A percentile compares a stretch with the other conserved stretches of the same genome.
Evolutionary conservation across 108 stramenopile genomes (phyloP).

Genomic region (Chaetoceros muelleri): DNA sequence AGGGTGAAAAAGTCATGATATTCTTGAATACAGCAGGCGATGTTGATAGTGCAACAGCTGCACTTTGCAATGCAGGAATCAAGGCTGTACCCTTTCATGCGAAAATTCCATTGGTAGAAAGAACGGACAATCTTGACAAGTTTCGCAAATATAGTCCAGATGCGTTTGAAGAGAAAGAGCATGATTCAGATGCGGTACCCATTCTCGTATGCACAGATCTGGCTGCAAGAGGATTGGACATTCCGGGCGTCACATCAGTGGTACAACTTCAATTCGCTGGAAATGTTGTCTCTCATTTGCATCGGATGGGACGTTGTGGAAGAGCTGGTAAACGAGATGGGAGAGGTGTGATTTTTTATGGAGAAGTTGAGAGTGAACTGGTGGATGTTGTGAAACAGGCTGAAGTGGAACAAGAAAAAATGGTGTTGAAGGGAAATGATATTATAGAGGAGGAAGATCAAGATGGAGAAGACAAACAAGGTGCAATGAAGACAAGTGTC

Average conservation of each 20-base stretch:
- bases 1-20: conserved; percentile 80
- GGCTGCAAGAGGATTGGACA: conserved; percentile 93
- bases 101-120: conserved; percentile 59
- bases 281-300: conserved; percentile 93
- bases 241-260: conserved; percentile 91
- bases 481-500: conserved; percentile 10
- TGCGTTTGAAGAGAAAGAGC: conserved; percentile 8
- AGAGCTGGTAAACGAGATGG: conserved; percentile 90
- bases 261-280: conserved; percentile 95
- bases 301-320: conserved; percentile 97
- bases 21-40: conserved; percentile 80
- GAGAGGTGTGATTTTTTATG: conserved; percentile 86
- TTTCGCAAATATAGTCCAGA: conserved; percentile 55
- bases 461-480: conserved; percentile 22
- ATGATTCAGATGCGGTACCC: conserved; percentile 46
- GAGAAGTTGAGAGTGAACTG: conserved; percentile 48
- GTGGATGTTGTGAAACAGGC: conserved; percentile 67
- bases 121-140: conserved; percentile 66
- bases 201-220: conserved; percentile 95
- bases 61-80: conserved; percentile 64
- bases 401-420: conserved; percentile 63
- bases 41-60: conserved; percentile 66
- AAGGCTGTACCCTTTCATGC: conserved; percentile 78
- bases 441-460: conserved; percentile 46
- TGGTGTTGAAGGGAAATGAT: conserved; percentile 47